Base-by-base conservation (phyloP, 1,284 basidiomycete genomes). In the Ceratobasidium sp. region DNA sequence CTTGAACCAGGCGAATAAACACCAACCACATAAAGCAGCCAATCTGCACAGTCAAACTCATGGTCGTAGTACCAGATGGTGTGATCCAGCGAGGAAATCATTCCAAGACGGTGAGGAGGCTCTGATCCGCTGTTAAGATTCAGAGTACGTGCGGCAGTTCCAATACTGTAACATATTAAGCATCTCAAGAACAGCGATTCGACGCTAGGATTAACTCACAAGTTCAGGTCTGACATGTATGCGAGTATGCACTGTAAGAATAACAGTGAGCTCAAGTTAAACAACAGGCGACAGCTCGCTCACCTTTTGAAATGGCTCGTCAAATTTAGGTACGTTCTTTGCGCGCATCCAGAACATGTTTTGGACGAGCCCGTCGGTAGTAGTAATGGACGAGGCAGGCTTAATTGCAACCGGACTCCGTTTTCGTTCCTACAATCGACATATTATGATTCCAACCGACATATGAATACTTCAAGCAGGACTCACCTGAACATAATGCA, bases 41-140 rank as follows among this genome's bases (percentile, higher is more conserved):
- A 95, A 74, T 93, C 90, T 24, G 89, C 89, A 76, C 92, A 92
- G 80, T 94, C 87, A 79, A 96, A 94, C 66, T 87, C 83, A 77
- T 93, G 86, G 75, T 87, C 86, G 80, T 96, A 96, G 82, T 91
- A 97, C 83, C 89, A 93, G 73, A 96, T 92, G 33, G 91, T 87
- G 82, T 97, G 95, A 82, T 96, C 95, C 53, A 97, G 84, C 0
- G 92, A 92, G 15, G 93, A 93, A 77, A 88, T 86, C 94, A 96
- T 96, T 31, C 88, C 87, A 27, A 92, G 81, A 5, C 86, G 84
- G 19, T 86, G 82, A 6, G 87, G 85, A 0, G 87, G 89, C 72
- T 84, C 83, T 48, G 83, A 82, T 67, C 80, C 83, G 51, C 84
- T 82, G 76, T 87, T 87, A n/a, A 96, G 84, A 0, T 91, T 90